Evolutionary conservation across 805 yeast genomes (phyloP), one percentile per base, ranked within the genome.

Genomic region (Lipomyces yamadae): DNA sequence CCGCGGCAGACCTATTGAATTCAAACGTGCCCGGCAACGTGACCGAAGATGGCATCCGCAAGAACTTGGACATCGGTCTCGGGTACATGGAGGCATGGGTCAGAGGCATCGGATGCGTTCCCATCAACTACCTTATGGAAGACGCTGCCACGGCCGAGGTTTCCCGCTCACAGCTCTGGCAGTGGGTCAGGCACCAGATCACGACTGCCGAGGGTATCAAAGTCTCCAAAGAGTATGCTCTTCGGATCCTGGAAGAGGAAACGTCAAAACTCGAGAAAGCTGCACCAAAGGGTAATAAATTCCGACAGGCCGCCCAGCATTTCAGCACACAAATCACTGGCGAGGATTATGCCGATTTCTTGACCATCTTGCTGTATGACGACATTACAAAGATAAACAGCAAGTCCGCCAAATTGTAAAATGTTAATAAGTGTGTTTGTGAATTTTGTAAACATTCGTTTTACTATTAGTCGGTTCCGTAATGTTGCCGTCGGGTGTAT

Each of bases 121-220:
- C 92, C 70, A 87, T 88, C 79, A 86, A 88, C 81, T 86, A 82
- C 78, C 81, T 88, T 78, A 88, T 88, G 92, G 92, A 88, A 79
- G 91, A 88, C 74, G 91, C 91, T 42, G 91, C 91, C 61, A 88
- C 91, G 63, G 91, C 91, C 61, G 91, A 88, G 77, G 91, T 88
- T n/a, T 87, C 90, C 35, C 83, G 92, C 74, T 82, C 88, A 42
- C 89, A 86, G 78, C 83, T 88, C 73, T 85, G 88, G 85, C 90
- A 88, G 76, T 88, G 92, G 92, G 88, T 87, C 62, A 84, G 84
- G 68, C 90, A 87, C 77, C 85, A 85, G 50, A 84, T 84, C 65
- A 73, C 72, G 53, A 86, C 90, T 57, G 84, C 83, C 69, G 81
- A 81, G 69, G 91, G 91, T 67, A 77, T 77, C 70, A 78, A 76